Conservation (phyloP, 805 yeast species). For the Candida jianshihensis region DNA sequence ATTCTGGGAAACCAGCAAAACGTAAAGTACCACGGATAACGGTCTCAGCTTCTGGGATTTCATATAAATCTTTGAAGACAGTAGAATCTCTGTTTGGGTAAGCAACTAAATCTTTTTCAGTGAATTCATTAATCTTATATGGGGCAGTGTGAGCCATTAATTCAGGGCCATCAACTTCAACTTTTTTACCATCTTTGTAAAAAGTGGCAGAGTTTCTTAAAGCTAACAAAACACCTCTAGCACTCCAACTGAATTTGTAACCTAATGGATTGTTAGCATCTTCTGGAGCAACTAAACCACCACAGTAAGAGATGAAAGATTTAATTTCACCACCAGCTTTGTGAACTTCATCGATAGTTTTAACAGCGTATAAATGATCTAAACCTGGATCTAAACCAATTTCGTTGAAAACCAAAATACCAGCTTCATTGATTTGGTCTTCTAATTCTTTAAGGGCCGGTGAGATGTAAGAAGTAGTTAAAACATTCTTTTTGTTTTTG, state of each 20-base stretch:
- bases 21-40: slow-evolving; percentile 95
- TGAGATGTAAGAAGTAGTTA: slow-evolving; percentile 95
- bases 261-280: slow-evolving; percentile 97
- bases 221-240: slow-evolving; percentile 95
- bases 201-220: slow-evolving; percentile 88
- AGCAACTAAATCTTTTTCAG: slow-evolving; percentile 58
- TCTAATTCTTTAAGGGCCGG: slow-evolving; percentile 86
- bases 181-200: slow-evolving; percentile 81
- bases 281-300: slow-evolving; percentile 98
- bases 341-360: slow-evolving; percentile 97
- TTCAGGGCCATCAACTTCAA: slow-evolving; percentile 75
- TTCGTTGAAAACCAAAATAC: slow-evolving; percentile 96
- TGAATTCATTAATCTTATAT: slow-evolving; percentile 91
- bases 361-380: slow-evolving; percentile 96
- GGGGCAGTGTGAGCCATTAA: slow-evolving; percentile 94
- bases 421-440: slow-evolving; percentile 84
- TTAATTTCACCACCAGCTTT: slow-evolving; percentile 83
- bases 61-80: slow-evolving; percentile 82
- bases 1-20: slow-evolving; percentile 98
- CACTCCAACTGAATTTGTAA: slow-evolving; percentile 98
- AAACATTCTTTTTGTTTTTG: slow-evolving; percentile 79
- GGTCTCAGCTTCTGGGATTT: slow-evolving; percentile 96
- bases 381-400: slow-evolving; percentile 98
- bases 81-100: slow-evolving; percentile 99
- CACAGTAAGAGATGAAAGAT: slow-evolving; percentile 94